These are phyloP conservation scores for Talaromyces atroroseus DNA, from an alignment of 2,329 filamentous ascomycete genomes.

Conservation along the genomic window DNA sequence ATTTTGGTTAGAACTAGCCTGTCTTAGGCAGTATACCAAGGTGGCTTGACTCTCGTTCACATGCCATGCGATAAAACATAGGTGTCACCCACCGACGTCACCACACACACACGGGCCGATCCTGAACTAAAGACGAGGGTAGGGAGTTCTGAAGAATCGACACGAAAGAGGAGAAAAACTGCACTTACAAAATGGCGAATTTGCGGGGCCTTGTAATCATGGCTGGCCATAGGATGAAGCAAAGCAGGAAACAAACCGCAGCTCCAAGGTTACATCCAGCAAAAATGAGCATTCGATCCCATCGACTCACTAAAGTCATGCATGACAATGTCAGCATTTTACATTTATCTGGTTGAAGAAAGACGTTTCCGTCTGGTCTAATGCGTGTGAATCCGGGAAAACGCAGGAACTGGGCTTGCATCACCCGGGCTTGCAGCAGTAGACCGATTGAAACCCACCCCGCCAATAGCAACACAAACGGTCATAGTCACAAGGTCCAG, in stretches of 20 bases:
- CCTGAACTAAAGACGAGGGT: background rate
- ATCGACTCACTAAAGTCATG: conserved; percentile 72
- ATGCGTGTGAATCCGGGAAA: conserved; percentile 25
- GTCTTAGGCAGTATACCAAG: background rate
- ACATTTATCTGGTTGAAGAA: background rate
- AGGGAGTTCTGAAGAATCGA: background rate
- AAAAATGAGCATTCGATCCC: conserved; percentile 93
- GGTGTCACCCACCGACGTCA: conserved; percentile 4
- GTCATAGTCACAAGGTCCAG: conserved; percentile 19
- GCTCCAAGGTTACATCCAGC: conserved; percentile 84
- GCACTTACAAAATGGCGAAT: conserved; percentile 92
- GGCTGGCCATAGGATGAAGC: conserved; percentile 83
- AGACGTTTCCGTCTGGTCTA: conserved; percentile 14
- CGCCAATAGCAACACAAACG: conserved; percentile 9
- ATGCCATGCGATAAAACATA: conserved; percentile 4
- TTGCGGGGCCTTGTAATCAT: conserved; percentile 78
- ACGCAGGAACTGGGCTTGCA: conserved; percentile 34
- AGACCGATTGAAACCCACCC: too few species aligned
- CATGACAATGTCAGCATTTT: conserved; percentile 14
- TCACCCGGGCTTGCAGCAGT: conserved; percentile 27
- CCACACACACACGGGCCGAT: background rate
- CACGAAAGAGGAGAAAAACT: background rate
- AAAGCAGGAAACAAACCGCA: conserved; percentile 81
- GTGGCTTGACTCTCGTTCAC: conserved; percentile 11
- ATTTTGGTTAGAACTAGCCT: background rate